Conservation (phyloP, 1,284 basidiomycete genomes). For the Pyrrhoderma noxium region DNA sequence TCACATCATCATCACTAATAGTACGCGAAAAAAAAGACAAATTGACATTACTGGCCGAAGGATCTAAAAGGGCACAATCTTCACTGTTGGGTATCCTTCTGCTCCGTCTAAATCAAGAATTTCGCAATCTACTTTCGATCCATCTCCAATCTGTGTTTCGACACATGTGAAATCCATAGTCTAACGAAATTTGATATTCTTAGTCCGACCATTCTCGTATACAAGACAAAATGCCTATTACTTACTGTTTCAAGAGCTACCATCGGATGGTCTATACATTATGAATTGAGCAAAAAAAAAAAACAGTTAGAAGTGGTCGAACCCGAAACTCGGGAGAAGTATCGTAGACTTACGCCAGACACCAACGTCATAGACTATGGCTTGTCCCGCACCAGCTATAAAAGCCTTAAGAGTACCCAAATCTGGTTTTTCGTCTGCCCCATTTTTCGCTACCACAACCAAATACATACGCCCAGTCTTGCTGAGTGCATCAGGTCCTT, state of each 20-base stretch:
- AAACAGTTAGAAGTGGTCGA: no score
- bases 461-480: conserved; percentile 58
- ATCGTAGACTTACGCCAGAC: conserved; percentile 75
- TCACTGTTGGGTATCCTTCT: conserved; percentile 31
- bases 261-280: conserved; percentile 80
- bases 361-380: conserved; percentile 73
- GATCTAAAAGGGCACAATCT: conserved; percentile 25
- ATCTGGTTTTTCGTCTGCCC: conserved; percentile 69
- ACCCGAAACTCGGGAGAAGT: no score
- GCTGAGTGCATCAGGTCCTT: conserved; percentile 36
- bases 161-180: conserved; percentile 74
- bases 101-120: conserved; percentile 48
- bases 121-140: conserved; percentile 68
- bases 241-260: conserved; percentile 66
- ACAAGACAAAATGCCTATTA: conserved; percentile 19
- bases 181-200: conserved; percentile 30
- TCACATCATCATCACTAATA: no score
- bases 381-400: conserved; percentile 70
- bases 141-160: conserved; percentile 79
- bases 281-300: no score
- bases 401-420: conserved; percentile 72
- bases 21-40: no score
- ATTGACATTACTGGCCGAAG: no score
- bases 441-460: conserved; percentile 78
- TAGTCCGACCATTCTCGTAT: conserved; percentile 9